Percentiles rank a stretch among this genome's conserved stretches.
Evolutionary conservation across 1,139 yeast genomes (phyloP).

Genomic region (Suhomyces bribrorum): DNA sequence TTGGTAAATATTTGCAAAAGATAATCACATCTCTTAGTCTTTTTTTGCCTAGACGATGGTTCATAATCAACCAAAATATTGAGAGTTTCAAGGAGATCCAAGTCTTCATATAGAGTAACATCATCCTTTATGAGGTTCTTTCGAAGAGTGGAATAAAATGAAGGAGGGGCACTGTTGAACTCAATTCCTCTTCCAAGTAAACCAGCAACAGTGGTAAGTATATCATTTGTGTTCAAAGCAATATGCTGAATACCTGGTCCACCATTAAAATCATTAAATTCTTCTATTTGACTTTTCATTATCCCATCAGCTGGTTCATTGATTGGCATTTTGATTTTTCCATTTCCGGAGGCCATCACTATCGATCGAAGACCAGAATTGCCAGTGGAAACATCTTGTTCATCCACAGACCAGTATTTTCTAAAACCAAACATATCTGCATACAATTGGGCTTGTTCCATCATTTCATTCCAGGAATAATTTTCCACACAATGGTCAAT

Average conservation of each 20-base stretch:
- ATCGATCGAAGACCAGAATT: conserved; percentile 69
- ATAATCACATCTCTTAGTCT: conserved; percentile 51
- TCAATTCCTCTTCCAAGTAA: conserved; percentile 65
- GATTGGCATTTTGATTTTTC: conserved; percentile 72
- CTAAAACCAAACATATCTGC: conserved; percentile 69
- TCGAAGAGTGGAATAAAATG: conserved; percentile 55
- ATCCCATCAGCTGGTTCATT: conserved; percentile 78
- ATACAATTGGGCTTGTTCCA: conserved; percentile 56
- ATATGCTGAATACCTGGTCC: conserved; percentile 87
- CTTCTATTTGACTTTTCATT: conserved; percentile 76
- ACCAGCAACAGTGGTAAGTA: conserved; percentile 54
- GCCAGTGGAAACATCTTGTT: conserved; percentile 66
- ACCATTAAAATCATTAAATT: conserved; percentile 68
- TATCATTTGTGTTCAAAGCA: conserved; percentile 65
- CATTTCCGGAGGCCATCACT: conserved; percentile 74
- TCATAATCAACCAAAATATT: conserved; percentile 76
- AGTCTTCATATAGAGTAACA: conserved; percentile 48
- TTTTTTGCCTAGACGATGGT: conserved; percentile 36
- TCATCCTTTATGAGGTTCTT: conserved; percentile 40
- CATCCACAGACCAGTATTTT: conserved; percentile 83
- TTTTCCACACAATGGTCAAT: conserved; percentile 85
- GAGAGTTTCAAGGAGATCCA: conserved; percentile 40
- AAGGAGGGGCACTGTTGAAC: conserved; percentile 58
- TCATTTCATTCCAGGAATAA: conserved; percentile 70
- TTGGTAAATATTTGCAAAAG: conserved; percentile 76